Conservation (phyloP, 2,329 filamentous ascomycete genomes). For the Botryotinia globosa region DNA sequence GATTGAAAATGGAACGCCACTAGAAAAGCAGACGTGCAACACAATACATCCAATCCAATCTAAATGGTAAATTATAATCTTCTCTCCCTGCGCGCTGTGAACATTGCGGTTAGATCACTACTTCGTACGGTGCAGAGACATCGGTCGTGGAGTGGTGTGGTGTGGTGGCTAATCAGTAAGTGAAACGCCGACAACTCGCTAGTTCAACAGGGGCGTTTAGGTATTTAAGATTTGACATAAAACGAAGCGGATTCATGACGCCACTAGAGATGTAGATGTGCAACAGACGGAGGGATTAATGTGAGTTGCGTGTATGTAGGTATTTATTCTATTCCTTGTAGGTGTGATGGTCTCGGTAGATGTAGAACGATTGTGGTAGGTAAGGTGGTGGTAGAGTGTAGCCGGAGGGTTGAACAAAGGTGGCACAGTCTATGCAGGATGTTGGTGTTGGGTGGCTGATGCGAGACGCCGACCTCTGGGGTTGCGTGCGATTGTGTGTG, state of each 20-base stretch:
- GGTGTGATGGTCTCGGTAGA: background rate
- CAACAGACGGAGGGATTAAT: background rate
- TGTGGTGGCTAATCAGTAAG: background rate
- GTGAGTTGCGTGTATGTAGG: too few relatives aligned
- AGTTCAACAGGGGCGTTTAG: background rate
- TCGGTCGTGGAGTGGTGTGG: background rate
- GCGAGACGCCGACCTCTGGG: background rate
- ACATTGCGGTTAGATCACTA: background rate
- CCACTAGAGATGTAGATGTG: conserved; percentile 13
- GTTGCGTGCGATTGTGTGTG: background rate
- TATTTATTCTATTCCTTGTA: background rate
- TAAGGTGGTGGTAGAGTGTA: background rate
- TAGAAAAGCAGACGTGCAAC: background rate
- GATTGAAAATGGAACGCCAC: background rate
- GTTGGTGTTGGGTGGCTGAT: background rate
- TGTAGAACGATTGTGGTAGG: background rate
- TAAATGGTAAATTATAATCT: background rate
- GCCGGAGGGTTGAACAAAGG: background rate
- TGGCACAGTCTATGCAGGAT: background rate
- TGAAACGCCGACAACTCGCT: background rate
- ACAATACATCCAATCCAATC: background rate
- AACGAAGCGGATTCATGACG: background rate
- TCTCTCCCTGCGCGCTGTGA: background rate
- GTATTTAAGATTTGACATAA: background rate
- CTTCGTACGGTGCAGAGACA: background rate